Evolutionary conservation across 805 yeast species (phyloP).

Genomic region (Lipomyces yamanashiensis): DNA sequence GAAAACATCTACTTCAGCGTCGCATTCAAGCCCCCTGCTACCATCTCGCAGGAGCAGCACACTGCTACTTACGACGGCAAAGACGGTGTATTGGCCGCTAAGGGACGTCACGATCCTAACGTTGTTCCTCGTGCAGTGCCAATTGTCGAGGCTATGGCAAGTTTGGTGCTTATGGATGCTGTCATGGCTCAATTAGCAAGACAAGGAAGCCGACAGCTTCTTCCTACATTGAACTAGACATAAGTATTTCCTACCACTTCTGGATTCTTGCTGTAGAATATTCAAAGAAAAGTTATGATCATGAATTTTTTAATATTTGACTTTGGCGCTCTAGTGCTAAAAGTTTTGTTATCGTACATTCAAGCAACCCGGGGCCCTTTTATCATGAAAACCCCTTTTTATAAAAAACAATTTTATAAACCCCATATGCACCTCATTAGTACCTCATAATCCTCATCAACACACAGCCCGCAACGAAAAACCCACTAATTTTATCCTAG

Average conservation of each 20-base stretch:
- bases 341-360: not conserved
- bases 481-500: constrained; percentile 28
- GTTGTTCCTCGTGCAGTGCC: constrained; percentile 99
- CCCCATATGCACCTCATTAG: not conserved
- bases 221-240: constrained; percentile 2
- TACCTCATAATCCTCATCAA: not conserved
- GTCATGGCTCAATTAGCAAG: constrained; percentile 85
- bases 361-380: not conserved
- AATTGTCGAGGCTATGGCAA: constrained; percentile 97
- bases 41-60: constrained; percentile 89
- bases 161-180: constrained; percentile 89
- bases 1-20: constrained; percentile 92
- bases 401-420: not conserved
- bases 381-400: not conserved
- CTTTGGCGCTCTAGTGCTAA: not conserved
- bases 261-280: not conserved
- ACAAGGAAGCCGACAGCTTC: constrained; percentile 52
- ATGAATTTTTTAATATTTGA: not conserved
- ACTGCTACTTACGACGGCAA: constrained; percentile 90
- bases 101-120: constrained; percentile 98
- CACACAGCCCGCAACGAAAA: constrained; percentile 38
- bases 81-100: constrained; percentile 86
- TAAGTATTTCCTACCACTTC: not conserved
- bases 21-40: constrained; percentile 98
- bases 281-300: not conserved